phyloP scores from a whole-genome alignment of 2,329 filamentous ascomycete genomes.

The Chalara sp. region DNA sequence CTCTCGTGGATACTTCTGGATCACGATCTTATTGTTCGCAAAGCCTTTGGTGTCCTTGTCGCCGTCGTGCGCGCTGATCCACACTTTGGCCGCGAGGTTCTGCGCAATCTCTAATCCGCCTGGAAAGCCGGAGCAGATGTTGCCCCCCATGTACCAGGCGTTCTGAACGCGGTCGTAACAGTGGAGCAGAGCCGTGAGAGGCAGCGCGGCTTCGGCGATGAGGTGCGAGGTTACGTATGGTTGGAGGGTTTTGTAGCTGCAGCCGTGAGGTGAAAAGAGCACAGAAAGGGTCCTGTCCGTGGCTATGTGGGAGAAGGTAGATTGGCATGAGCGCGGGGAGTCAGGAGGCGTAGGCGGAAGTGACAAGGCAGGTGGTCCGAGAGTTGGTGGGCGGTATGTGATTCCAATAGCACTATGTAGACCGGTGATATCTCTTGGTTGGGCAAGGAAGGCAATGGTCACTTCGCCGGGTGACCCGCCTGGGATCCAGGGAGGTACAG shows the following conservation, averaged over 20 bases:
- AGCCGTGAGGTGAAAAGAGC: constrained; percentile 59
- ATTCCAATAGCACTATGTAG: constrained; percentile 64
- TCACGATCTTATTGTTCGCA: constrained; percentile 43
- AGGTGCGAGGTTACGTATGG: constrained; percentile 53
- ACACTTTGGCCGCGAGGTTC: constrained; percentile 45
- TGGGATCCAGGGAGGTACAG: constrained; percentile 45
- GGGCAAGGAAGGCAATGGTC: constrained; percentile 61
- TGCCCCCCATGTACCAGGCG: constrained; percentile 55
- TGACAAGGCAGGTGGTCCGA: not conserved
- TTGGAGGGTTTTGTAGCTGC: constrained; percentile 44
- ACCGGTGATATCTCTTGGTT: constrained; percentile 52
- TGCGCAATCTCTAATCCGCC: constrained; percentile 50
- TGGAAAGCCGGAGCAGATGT: constrained; percentile 49
- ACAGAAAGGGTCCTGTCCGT: constrained; percentile 46
- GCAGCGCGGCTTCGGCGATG: constrained; percentile 47
- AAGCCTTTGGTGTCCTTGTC: constrained; percentile 49
- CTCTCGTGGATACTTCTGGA: constrained; percentile 35
- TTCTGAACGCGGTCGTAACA: constrained; percentile 53
- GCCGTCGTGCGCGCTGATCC: constrained; percentile 57
- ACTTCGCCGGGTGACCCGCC: constrained; percentile 56
- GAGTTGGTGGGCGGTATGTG: constrained; percentile 51
- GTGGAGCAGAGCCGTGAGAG: constrained; percentile 58
- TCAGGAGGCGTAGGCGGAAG: constrained; percentile 15
- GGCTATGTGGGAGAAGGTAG: constrained; percentile 25
- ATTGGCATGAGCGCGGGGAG: constrained; percentile 15